Evolutionary conservation across 169 alveolate genomes (phyloP).

Genomic region (Eimeria falciformis): DNA sequence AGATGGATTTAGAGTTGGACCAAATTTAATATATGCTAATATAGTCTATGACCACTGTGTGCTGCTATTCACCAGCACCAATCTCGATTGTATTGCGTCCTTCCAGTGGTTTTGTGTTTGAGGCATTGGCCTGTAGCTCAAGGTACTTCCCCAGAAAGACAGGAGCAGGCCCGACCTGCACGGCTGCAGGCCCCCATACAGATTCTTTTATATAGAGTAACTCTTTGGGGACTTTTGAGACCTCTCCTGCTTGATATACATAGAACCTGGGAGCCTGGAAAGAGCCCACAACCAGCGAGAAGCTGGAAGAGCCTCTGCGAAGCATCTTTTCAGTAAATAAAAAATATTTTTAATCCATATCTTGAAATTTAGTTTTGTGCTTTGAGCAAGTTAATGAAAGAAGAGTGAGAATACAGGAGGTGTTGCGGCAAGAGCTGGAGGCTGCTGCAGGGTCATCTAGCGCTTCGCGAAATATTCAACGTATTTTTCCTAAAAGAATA

Average conservation of each 20-base stretch:
- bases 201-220: conserved; percentile 51
- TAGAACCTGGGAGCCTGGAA: conserved; percentile 67
- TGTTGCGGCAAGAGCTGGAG: too few relatives aligned
- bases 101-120: conserved; percentile 26
- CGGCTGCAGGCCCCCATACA: conserved; percentile 69
- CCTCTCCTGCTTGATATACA: conserved; percentile 59
- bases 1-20: too few relatives aligned
- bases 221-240: conserved; percentile 46
- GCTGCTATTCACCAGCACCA: conserved; percentile 45
- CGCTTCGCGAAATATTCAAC: too few relatives aligned
- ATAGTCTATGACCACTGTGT: too few relatives aligned
- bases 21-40: too few relatives aligned
- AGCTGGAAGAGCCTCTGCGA: conserved; percentile 70
- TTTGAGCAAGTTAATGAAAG: background rate
- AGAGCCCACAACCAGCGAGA: conserved; percentile 19
- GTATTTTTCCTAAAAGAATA: too few relatives aligned
- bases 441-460: conserved; percentile 38
- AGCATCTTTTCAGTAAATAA: conserved; percentile 11
- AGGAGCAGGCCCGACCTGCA: conserved; percentile 72
- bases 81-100: conserved; percentile 65
- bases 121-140: conserved; percentile 53
- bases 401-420: too few relatives aligned
- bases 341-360: background rate
- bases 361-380: background rate
- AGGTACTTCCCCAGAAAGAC: conserved; percentile 66